Conservation (phyloP, 1,284 basidiomycete genomes). For the Chiua sp. region DNA sequence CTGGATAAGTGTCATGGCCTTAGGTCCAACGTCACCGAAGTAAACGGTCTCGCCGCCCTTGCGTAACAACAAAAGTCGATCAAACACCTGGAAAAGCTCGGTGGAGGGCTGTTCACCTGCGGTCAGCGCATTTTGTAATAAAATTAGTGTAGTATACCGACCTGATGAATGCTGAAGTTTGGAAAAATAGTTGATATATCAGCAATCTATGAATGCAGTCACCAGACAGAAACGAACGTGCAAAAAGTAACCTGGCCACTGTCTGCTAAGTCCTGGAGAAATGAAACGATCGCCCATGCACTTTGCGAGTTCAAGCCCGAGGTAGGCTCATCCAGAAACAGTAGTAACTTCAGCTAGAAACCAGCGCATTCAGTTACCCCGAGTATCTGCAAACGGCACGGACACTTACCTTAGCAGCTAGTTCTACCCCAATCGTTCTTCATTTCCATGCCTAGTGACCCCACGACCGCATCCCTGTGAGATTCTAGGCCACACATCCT, state of each 20-base stretch:
- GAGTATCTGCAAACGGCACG: not conserved
- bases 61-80: slow-evolving; percentile 42
- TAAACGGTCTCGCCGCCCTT: too few relatives aligned
- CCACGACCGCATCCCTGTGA: slow-evolving; percentile 79
- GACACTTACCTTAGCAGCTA: slow-evolving; percentile 7
- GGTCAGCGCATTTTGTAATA: not conserved
- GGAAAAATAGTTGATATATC: not conserved
- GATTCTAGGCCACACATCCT: slow-evolving; percentile 78
- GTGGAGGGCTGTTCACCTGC: slow-evolving; percentile 62
- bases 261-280: slow-evolving; percentile 80
- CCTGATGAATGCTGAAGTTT: slow-evolving; percentile 30
- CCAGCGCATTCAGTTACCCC: not conserved
- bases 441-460: slow-evolving; percentile 77
- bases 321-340: slow-evolving; percentile 41
- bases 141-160: not conserved
- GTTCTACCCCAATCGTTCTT: slow-evolving; percentile 59
- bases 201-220: not conserved
- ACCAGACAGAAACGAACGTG: slow-evolving; percentile 58
- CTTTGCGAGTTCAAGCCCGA: slow-evolving; percentile 90
- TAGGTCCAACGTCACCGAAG: too few relatives aligned
- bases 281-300: slow-evolving; percentile 85
- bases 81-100: slow-evolving; percentile 74
- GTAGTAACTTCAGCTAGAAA: slow-evolving; percentile 3
- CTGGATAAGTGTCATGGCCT: too few relatives aligned
- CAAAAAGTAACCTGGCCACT: slow-evolving; percentile 78